Evolutionary conservation across 106 monocot species (phyloP), one percentile per base, ranked within the genome.

Genomic region (Allium sativum): DNA sequence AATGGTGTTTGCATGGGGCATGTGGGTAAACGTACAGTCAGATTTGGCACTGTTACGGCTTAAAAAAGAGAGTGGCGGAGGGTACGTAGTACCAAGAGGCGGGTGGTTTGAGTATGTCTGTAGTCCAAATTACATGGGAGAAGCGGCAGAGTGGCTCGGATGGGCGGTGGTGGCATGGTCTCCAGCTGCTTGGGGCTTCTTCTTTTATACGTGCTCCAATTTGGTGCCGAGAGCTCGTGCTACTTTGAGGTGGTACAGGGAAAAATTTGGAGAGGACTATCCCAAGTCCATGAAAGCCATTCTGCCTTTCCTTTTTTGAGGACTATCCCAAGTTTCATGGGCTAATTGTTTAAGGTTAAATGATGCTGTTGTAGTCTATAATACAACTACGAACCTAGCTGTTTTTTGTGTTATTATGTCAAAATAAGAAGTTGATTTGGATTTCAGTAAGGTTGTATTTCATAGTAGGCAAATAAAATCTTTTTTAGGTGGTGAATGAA

Each of bases 41-140:
- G 96, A 98, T 70, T 58, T 51, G 79, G 75, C 55, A 46, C 76
- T 98, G 71, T 11, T 74, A 75, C 42, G 72, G 78, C 71, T 88
- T 12, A 91, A 85, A 77, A 70, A 41, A 67, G 74, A 76, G 59
- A 81, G 67, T 0, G 41, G 81, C 1, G n/a, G n/a, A n/a, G 80
- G 74, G 45, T 96, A 96, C 67, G 75, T 52, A 74, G 70, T 91
- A 12, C 96, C 96, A 11, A 45, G 70, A 51, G 91, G 96, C 21
- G 82, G 91, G 7, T 91, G 84, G 91, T 96, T 96, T 65, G 91
- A 96, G 70, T 5, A 55, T 65, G 96, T 96, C 59, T 61, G 70
- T 51, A 82, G 79, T 61, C 87, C 91, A 1, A 96, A 96, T 50
- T 96, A 96, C 74, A 80, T 88, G 87, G 96, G 87, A 20, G 91